These are phyloP conservation scores for Cladosporium halotolerans DNA, from an alignment of 2,329 filamentous ascomycete species.

Conservation along the genomic window DNA sequence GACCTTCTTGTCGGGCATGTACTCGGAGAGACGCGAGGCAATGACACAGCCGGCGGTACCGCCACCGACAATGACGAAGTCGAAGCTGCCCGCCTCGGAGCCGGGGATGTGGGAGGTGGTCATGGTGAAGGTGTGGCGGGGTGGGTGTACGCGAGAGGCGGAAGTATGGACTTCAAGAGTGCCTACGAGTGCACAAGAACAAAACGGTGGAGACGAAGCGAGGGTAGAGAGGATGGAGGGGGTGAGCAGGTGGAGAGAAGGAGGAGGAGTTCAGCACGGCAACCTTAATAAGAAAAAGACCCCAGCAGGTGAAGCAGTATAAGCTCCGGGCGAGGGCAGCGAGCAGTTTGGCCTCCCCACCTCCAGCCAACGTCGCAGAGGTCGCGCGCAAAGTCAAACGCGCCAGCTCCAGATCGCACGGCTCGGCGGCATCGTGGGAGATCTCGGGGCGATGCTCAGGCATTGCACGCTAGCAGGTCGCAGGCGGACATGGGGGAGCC, in stretches of 20 bases:
- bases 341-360: neutral
- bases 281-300: constrained; percentile 8
- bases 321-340: neutral
- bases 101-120: constrained; percentile 63
- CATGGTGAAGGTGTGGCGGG: constrained; percentile 38
- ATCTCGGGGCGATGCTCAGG: neutral
- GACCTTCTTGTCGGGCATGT: constrained; percentile 73
- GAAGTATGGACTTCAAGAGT: neutral
- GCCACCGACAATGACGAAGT: constrained; percentile 81
- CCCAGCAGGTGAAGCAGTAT: neutral
- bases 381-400: neutral
- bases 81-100: constrained; percentile 61
- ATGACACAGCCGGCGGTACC: constrained; percentile 83
- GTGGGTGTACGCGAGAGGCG: too few relatives aligned
- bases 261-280: neutral
- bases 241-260: constrained; percentile 2
- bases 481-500: neutral
- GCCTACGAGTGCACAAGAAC: neutral
- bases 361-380: neutral
- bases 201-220: constrained; percentile 10
- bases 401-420: neutral
- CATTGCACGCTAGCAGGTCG: neutral
- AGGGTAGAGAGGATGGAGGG: constrained; percentile 8
- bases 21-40: constrained; percentile 71
- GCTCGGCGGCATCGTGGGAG: neutral